Evolutionary conservation across 441 rosid species (phyloP).

Genomic region (Breynia disticha): DNA sequence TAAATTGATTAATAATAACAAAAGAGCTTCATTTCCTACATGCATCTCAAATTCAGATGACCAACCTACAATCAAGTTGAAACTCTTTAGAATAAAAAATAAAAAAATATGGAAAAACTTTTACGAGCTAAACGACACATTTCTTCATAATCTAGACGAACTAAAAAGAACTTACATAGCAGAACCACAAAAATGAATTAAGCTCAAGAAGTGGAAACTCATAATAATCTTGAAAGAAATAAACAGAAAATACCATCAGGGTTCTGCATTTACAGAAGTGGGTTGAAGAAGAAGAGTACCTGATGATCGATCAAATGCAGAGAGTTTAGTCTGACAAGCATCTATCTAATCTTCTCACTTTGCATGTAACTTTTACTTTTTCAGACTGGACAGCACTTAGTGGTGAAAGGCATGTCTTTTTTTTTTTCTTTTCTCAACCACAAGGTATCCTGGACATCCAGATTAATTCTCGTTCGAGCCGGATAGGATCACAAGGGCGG

Average conservation of each 20-base stretch:
- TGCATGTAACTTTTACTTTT: no score
- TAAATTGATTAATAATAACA: not conserved
- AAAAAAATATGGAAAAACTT: not conserved
- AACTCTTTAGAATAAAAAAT: not conserved
- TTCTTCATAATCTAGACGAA: conserved; percentile 1
- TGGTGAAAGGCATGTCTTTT: no score
- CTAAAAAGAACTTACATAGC: not conserved
- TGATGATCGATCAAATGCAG: conserved; percentile 1
- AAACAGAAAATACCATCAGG: conserved; percentile 13
- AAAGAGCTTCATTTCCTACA: not conserved
- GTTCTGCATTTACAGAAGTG: conserved; percentile 15
- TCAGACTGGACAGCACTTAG: no score
- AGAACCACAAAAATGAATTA: no score
- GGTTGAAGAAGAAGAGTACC: conserved; percentile 21
- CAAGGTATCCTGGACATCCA: no score
- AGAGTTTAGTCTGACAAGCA: no score
- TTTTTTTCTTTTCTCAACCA: no score
- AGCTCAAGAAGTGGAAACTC: not conserved
- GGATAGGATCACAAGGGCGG: no score
- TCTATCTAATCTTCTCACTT: no score
- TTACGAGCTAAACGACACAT: not conserved
- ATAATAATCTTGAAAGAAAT: not conserved
- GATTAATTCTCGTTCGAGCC: no score
- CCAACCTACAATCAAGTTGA: not conserved
- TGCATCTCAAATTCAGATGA: not conserved